Percentiles rank a stretch among this genome's conserved stretches.
phyloP scores from a whole-genome alignment of 768 basidiomycete species.

The Tephrocybe sp. region DNA sequence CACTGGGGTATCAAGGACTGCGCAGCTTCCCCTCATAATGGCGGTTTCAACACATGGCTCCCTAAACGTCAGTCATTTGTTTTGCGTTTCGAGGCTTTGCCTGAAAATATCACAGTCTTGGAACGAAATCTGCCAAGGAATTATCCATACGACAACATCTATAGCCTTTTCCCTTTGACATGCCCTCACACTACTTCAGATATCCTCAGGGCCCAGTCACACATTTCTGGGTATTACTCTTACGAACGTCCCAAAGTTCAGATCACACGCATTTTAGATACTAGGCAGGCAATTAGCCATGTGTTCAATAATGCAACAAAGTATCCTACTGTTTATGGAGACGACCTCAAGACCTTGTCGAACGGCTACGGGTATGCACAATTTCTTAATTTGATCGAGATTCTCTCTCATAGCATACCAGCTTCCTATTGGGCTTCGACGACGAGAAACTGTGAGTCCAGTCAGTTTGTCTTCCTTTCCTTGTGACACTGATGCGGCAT shows the following conservation, averaged over 20 bases:
- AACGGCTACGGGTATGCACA: constrained; percentile 21
- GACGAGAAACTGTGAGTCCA: constrained; percentile 15
- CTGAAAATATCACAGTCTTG: constrained; percentile 16
- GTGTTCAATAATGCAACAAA: constrained; percentile 18
- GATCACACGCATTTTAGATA: constrained; percentile 11
- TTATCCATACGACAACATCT: constrained; percentile 23
- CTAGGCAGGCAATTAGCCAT: constrained; percentile 17
- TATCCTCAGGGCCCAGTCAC: background rate
- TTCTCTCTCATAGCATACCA: background rate
- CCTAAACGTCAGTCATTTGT: constrained; percentile 18
- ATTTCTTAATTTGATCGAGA: background rate
- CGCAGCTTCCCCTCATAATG: constrained; percentile 12
- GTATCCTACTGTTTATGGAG: constrained; percentile 17
- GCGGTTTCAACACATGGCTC: constrained; percentile 19
- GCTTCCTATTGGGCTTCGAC: constrained; percentile 21
- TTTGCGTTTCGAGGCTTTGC: background rate
- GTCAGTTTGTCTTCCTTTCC: background rate
- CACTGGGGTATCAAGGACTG: constrained; percentile 24
- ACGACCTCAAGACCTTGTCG: constrained; percentile 15
- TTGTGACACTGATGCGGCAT: background rate
- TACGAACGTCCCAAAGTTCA: constrained; percentile 12
- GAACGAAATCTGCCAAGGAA: constrained; percentile 22
- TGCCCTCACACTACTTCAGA: constrained; percentile 6
- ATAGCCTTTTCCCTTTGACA: constrained; percentile 23
- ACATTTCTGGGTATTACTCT: constrained; percentile 1